These are phyloP conservation scores for Dendrocalamus latiflorus DNA, from an alignment of 202 grass and related monocot species.

Conservation along the genomic window DNA sequence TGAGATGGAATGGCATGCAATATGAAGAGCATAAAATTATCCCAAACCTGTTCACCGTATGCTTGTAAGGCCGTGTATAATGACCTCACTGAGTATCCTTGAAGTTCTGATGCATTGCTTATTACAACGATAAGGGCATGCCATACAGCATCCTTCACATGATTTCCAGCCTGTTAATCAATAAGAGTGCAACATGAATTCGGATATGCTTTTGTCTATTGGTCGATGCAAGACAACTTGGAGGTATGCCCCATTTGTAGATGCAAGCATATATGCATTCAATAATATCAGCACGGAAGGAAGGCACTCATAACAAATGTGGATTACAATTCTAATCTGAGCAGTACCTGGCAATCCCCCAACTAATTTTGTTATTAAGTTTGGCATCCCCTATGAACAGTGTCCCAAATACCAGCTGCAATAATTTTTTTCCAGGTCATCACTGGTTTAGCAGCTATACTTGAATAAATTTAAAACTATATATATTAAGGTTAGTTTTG, in stretches of 20 bases:
- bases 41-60: slow-evolving; percentile 57
- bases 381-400: not conserved
- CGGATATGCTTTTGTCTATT: not conserved
- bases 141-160: slow-evolving; percentile 91
- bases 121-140: slow-evolving; percentile 86
- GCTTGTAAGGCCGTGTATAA: slow-evolving; percentile 71
- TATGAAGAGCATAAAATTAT: not conserved
- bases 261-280: not conserved
- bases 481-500: not conserved
- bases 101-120: slow-evolving; percentile 86
- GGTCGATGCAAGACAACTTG: not conserved
- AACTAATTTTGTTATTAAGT: not conserved
- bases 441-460: not conserved
- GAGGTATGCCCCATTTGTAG: not conserved
- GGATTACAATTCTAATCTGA: not conserved
- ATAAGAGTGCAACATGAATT: slow-evolving; percentile 22
- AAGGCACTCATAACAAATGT: not conserved
- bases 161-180: slow-evolving; percentile 69
- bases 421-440: not conserved
- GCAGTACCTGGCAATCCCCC: not conserved
- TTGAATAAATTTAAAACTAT: not conserved
- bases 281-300: not conserved
- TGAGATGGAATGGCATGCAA: slow-evolving; percentile 10
- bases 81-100: slow-evolving; percentile 88
- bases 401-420: not conserved